Base-by-base conservation (phyloP, 331 rosid genomes). In the Prunus yedoensis region DNA sequence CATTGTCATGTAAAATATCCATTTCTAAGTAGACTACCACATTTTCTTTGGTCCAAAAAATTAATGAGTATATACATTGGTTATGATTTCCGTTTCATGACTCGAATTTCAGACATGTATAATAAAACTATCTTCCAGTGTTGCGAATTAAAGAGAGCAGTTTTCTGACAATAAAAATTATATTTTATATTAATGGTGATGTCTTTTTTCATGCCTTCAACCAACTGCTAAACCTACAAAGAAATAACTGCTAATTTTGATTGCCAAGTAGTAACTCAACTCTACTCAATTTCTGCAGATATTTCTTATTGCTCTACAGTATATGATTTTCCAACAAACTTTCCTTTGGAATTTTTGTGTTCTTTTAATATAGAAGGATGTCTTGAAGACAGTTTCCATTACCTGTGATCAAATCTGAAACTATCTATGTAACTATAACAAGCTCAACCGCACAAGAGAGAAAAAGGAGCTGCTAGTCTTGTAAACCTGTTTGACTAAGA, bases 401-500 rank as follows among this genome's bases (percentile, higher is more conserved):
- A 71, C 58, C 77, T 52, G 72, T 72, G 65, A 71, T 60, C 32
- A 35, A 70, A 62, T 49, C 67, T 43, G 75, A 45, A 74, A 46
- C 83, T 71, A 75, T 65, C 61, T 71, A 13, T 20, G 83, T 51
- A 62, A 60, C 35, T 57, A 79, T 68, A 54, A 77, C 45, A 65
- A 71, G 35, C 71, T 51, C 80, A 54, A 73, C 60, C 49, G 25
- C 68, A 78, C 66, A 73, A 59, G 51, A 67, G 61, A 53, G 28
- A 67, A 67, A 47, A 73, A 69, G 71, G 70, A 66, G 67, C 89
- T 84, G 72, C 89, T 86, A 82, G 82, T 87, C 78, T 75, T 81
- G 93, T 91, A 87, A 87, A 88, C 80, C 90, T 85, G 74, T 84
- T 79, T 70, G 74, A 83, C 77, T 81, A 54, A 80, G 86, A 84